Conservation (phyloP, 441 rosid species). For the Adansonia grandidieri region DNA sequence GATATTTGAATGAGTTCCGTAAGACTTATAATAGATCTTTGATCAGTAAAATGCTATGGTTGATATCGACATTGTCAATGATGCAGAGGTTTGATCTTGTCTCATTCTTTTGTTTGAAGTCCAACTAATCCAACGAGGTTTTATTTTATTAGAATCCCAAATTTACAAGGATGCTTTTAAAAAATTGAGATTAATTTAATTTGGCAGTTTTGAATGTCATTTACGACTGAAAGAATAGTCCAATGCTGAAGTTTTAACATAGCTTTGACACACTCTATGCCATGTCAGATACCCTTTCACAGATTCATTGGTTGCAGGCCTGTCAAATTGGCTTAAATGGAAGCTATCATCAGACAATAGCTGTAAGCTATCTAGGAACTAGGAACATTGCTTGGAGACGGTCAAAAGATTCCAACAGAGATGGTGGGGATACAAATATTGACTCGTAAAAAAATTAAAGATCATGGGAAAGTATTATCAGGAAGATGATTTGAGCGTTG, state of each 20-base stretch:
- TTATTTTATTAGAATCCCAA: constrained; percentile 9
- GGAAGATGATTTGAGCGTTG: constrained; percentile 6
- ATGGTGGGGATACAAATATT: constrained; percentile 3
- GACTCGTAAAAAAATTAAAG: neutral
- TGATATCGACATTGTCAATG: constrained; percentile 23
- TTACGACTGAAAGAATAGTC: neutral
- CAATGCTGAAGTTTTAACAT: neutral
- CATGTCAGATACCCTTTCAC: neutral
- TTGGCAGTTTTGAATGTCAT: constrained; percentile 7
- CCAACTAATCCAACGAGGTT: constrained; percentile 9
- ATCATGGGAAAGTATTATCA: neutral
- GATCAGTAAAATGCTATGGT: neutral
- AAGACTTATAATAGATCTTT: constrained; percentile 12
- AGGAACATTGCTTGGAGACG: constrained; percentile 19
- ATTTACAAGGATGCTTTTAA: neutral
- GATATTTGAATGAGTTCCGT: neutral
- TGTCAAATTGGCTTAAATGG: neutral
- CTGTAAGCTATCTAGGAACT: neutral
- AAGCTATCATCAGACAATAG: constrained; percentile 11
- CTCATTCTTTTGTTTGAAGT: constrained; percentile 6
- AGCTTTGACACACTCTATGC: too few species aligned
- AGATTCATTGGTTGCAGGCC: constrained; percentile 10
- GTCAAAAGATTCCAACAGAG: constrained; percentile 25
- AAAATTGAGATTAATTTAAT: neutral
- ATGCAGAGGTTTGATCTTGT: constrained; percentile 15